Evolutionary conservation across 768 basidiomycete species (phyloP), one percentile per base, ranked within the genome.

Genomic region (Suillus luteus): DNA sequence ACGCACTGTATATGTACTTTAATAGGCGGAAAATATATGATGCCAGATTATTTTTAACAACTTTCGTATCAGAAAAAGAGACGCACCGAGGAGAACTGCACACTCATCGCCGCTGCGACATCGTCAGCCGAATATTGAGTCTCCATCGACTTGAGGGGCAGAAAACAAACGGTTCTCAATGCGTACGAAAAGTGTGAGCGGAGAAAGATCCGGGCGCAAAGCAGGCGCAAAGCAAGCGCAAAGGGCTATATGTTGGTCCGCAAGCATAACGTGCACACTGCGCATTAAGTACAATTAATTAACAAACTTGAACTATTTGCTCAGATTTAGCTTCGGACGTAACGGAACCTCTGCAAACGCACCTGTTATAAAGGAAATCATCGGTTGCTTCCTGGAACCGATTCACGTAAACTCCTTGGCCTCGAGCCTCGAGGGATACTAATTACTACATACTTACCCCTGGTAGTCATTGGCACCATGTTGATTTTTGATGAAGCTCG

Each of bases 1-100:
- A 55, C 54, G n/a, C 54, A 55, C 54, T 22, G 12, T 55, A 55
- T 37, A 55, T 55, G 35, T 55, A 55, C 54, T 55, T 12, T 55
- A 7, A 33, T 2, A 37, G 1, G n/a, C 33, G 31, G 31, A 17
- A 31, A 4, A 52, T 33, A 4, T 1, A 19, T 33, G 9, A 31
- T 19, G 31, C 41, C 41, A 19, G 14, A 54, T n/a, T 35, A 35
- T 55, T 22, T 7, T 37, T n/a, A 37, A 37, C 3, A n/a, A 3
- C 54, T 6, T 17, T 37, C 7, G 3, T 8, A 55, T 15, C 54
- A 22, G 22, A 55, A 6, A 55, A 55, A 22, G 1, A 14, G 2
- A 37, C 54, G 33, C n/a, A 55, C 54, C 12, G 33, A 22, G 3
- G 33, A 33, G 2, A 6, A 37, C 35, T 37, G 54, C 19, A 55